These are phyloP conservation scores for Haplosporangium gracile DNA, from an alignment of 192 early-diverging fungal genomes.

Conservation along the genomic window DNA sequence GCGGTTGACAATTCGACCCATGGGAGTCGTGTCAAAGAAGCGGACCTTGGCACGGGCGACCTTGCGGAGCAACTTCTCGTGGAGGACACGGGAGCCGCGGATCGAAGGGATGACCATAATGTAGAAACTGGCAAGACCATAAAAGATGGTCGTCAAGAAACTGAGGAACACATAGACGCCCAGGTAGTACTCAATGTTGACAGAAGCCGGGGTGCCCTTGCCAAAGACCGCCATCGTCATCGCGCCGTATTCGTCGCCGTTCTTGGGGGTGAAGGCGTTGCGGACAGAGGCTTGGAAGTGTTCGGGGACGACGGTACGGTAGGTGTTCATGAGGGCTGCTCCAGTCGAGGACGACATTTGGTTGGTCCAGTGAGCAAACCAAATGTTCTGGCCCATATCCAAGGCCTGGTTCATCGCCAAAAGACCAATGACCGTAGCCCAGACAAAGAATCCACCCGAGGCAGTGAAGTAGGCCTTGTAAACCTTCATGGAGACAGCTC, in stretches of 20 bases:
- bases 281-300: slow-evolving; percentile 15
- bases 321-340: slow-evolving; percentile 13
- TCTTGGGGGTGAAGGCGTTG: slow-evolving; percentile 8
- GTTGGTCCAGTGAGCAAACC: slow-evolving; percentile 68
- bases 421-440: slow-evolving; percentile 62
- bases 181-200: slow-evolving; percentile 72
- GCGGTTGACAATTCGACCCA: slow-evolving; percentile 84
- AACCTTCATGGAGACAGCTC: slow-evolving; percentile 80
- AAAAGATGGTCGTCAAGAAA: slow-evolving; percentile 44
- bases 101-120: background rate
- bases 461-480: slow-evolving; percentile 85
- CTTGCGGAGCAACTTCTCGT: slow-evolving; percentile 64
- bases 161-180: slow-evolving; percentile 72
- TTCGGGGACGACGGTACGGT: background rate
- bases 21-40: slow-evolving; percentile 91
- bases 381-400: slow-evolving; percentile 68
- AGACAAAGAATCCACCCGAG: slow-evolving; percentile 74
- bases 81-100: slow-evolving; percentile 68
- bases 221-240: slow-evolving; percentile 16
- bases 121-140: slow-evolving; percentile 52
- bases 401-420: slow-evolving; percentile 60
- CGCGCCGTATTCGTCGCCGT: background rate
- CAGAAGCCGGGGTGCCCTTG: slow-evolving; percentile 11
- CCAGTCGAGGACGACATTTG: slow-evolving; percentile 22
- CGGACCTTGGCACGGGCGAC: slow-evolving; percentile 80